These are phyloP conservation scores for Trichophyton simii DNA, from an alignment of 2,329 filamentous ascomycete genomes.

Conservation along the genomic window DNA sequence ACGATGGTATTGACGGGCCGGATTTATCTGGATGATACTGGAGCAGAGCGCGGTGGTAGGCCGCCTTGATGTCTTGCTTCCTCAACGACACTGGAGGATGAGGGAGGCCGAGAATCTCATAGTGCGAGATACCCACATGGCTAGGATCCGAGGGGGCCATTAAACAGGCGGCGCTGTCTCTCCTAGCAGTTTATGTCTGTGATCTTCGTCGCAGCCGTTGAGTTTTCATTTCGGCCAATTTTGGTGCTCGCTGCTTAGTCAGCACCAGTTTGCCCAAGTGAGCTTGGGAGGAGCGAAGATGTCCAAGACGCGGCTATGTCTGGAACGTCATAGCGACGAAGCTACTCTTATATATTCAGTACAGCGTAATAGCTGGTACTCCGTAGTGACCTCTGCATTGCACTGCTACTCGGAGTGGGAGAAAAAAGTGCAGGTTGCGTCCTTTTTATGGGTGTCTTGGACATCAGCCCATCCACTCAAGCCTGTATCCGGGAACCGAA, in stretches of 20 bases:
- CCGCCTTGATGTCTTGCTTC: slow-evolving; percentile 38
- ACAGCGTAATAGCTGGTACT: neutral
- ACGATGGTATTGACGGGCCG: slow-evolving; percentile 3
- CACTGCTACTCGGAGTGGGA: neutral
- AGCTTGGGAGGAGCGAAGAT: too few relatives aligned
- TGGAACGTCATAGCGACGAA: too few relatives aligned
- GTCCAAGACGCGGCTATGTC: too few relatives aligned
- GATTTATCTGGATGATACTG: slow-evolving; percentile 44
- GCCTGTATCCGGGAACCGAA: neutral
- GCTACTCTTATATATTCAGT: neutral
- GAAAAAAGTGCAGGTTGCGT: neutral
- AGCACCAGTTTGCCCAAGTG: neutral
- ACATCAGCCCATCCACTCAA: neutral
- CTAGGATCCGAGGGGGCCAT: neutral
- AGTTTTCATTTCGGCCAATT: neutral
- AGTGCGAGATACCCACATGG: slow-evolving; percentile 20
- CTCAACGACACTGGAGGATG: slow-evolving; percentile 18
- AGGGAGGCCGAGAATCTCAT: slow-evolving; percentile 31
- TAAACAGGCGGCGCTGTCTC: neutral
- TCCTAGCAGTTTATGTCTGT: neutral
- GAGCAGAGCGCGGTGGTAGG: slow-evolving; percentile 47
- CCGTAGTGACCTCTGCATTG: too few relatives aligned
- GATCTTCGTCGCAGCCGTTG: neutral
- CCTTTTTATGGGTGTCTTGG: neutral
- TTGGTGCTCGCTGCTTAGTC: neutral